A percentile compares a stretch with the other conserved stretches of the same genome.
phyloP scores from a whole-genome alignment of 306 rosid species.

The Castanospermum australe region DNA sequence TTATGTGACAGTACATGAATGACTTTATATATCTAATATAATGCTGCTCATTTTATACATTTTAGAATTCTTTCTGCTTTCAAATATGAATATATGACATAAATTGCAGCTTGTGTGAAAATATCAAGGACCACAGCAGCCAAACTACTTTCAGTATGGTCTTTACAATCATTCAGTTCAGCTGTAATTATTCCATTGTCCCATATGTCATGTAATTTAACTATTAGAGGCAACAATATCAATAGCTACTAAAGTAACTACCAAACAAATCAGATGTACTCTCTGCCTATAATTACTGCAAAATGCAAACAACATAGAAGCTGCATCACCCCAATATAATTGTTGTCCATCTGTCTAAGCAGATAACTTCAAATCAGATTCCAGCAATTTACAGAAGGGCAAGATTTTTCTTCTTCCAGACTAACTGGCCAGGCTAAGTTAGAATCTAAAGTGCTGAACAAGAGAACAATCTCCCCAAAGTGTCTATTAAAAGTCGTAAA shows the following conservation, averaged over 20 bases:
- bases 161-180: background rate
- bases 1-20: no score
- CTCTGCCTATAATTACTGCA: background rate
- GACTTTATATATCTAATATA: background rate
- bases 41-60: background rate
- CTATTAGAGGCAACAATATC: background rate
- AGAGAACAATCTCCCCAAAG: background rate
- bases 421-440: background rate
- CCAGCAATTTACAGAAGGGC: background rate
- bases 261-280: conserved; percentile 6
- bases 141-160: background rate
- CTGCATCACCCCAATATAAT: background rate
- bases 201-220: background rate
- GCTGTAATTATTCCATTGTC: background rate
- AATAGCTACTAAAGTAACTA: background rate
- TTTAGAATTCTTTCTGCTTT: background rate
- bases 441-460: conserved; percentile 8
- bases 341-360: background rate
- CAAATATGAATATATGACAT: background rate
- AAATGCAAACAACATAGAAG: background rate
- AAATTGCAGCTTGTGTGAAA: background rate
- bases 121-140: background rate
- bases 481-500: background rate
- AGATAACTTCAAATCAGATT: conserved; percentile 40
- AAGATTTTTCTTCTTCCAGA: background rate